Evolutionary conservation across 345 rosid genomes (phyloP), one percentile per base, ranked within the genome.

Genomic region (Pistacia atlantica): DNA sequence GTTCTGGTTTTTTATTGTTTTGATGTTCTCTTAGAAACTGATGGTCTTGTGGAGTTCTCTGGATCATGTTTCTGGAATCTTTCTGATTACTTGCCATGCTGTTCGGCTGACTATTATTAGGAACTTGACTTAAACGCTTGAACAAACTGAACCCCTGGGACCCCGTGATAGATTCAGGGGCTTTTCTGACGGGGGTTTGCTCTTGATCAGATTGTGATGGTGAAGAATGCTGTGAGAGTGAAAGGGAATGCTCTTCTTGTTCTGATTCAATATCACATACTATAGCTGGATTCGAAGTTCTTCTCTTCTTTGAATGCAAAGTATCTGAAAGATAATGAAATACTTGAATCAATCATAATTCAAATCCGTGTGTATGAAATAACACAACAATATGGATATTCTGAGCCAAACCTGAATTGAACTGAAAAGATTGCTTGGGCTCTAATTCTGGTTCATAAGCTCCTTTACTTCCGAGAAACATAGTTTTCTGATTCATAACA

Each of bases 201-300:
- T 91, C 93, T 75, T 85, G 92, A 77, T 91, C 97, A 63, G 92
- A 91, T 75, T 82, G 90, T 4, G 92, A 90, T 17, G 97, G 91
- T 6, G 97, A 89, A 1, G 97, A 91, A 80, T 86, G 86, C 78
- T 83, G 93, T 12, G 96, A 89, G 46, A 86, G 86, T 0, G 92
- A 88, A 49, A 83, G 91, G 45, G 93, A 90, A 83, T 89, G 92
- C 68, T 91, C 93, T 75, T 91, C 97, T 73, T 87, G 88, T 59
- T 91, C 92, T 4, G 82, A 83, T 71, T 89, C 90, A 71, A 80
- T 78, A 13, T 89, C 93, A 83, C 83, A 87, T 25, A 64, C 73
- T 51, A 75, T 85, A 63, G 67, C n/a, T 0, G 79, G 74, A 75
- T 70, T 75, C 9, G 57, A 20, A 10, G 76, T 72, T 76, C 85